These are phyloP conservation scores for Leishmania tarentolae DNA, from an alignment of 208 protist species.

Conservation along the genomic window DNA sequence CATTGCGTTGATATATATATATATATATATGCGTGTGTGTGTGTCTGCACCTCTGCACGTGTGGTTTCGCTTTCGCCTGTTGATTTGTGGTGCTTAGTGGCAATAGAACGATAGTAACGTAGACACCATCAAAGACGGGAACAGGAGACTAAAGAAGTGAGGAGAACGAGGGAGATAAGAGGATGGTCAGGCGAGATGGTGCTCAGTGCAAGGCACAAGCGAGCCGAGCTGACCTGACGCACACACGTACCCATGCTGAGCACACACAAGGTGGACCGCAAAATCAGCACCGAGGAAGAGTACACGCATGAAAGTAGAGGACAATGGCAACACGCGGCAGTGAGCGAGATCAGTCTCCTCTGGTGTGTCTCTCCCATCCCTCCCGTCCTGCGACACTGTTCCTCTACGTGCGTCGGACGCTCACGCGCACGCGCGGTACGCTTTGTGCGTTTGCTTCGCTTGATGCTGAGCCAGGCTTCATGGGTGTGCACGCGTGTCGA, in stretches of 20 bases:
- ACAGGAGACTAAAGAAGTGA: background rate
- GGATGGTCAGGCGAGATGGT: too few species aligned
- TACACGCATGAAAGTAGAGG: background rate
- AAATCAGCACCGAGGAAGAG: background rate
- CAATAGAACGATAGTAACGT: too few species aligned
- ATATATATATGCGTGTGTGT: slow-evolving; percentile 1
- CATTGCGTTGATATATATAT: too few species aligned
- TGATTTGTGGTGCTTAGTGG: too few species aligned
- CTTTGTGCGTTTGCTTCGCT: background rate
- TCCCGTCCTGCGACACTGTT: background rate
- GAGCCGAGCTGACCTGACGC: too few species aligned
- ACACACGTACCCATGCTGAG: background rate
- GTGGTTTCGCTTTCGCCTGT: too few species aligned
- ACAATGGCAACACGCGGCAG: background rate
- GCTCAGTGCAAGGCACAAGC: too few species aligned
- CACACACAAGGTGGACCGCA: background rate
- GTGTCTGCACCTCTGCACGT: too few species aligned
- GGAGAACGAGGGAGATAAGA: background rate
- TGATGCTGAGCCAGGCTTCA: background rate
- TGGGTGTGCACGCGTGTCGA: background rate
- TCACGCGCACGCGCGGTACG: background rate
- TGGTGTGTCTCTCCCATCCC: background rate
- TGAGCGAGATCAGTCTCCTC: background rate
- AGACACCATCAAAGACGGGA: too few species aligned
- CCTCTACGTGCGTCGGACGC: background rate